Evolutionary conservation across 164 flowering plant species (phyloP).

Genomic region (Liriodendron chinense): DNA sequence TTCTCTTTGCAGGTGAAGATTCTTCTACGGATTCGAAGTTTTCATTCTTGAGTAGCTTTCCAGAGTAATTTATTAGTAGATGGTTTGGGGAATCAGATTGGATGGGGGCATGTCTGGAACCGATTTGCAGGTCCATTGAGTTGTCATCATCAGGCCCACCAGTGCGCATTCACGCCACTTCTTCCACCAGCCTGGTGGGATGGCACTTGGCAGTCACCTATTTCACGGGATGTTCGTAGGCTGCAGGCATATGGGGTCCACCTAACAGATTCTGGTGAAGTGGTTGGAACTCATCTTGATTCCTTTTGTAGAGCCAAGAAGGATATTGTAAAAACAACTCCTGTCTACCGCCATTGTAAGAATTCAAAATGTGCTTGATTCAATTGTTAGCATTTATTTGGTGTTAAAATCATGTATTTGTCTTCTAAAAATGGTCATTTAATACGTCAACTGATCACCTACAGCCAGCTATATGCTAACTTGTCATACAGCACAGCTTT

Average conservation of each 20-base stretch:
- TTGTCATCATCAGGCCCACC: conserved; percentile 62
- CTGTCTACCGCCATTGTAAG: conserved; percentile 23
- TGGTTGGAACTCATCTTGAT: conserved; percentile 46
- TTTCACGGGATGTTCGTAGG: conserved; percentile 63
- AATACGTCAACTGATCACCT: not conserved
- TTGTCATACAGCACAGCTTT: not conserved
- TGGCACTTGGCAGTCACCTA: conserved; percentile 90
- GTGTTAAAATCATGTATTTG: not conserved
- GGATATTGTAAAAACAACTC: conserved; percentile 32
- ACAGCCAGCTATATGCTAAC: not conserved
- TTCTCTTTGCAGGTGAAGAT: conserved; percentile 41
- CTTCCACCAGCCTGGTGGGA: conserved; percentile 99
- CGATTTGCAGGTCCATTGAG: conserved; percentile 89
- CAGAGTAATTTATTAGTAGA: conserved; percentile 67
- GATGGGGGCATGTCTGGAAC: conserved; percentile 99
- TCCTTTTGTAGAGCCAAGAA: conserved; percentile 56
- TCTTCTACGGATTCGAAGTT: conserved; percentile 38
- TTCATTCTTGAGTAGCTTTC: conserved; percentile 85
- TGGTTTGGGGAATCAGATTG: conserved; percentile 71
- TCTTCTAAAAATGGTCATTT: not conserved
- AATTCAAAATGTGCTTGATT: conserved; percentile 16
- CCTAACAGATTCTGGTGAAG: conserved; percentile 63
- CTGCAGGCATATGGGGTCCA: conserved; percentile 63
- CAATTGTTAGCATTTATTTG: not conserved
- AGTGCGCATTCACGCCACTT: conserved; percentile 84